phyloP scores from a whole-genome alignment of 2,329 filamentous ascomycete genomes.

The Tolypocladium amazonense region DNA sequence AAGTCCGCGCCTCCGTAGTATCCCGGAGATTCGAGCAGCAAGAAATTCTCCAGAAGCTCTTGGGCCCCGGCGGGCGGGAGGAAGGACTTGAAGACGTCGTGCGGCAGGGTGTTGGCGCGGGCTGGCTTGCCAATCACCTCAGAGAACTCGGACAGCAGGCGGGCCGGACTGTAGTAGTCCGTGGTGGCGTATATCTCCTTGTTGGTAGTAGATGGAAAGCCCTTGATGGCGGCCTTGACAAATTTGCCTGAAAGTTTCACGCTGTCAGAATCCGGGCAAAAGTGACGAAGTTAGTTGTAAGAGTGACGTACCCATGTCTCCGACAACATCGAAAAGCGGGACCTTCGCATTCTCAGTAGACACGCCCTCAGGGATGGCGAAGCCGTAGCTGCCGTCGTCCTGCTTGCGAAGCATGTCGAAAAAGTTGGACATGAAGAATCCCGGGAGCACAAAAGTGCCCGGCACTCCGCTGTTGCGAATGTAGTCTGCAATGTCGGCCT shows the following conservation, averaged over 20 bases:
- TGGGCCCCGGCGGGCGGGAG: conserved; percentile 15
- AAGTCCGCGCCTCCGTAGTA: conserved; percentile 27
- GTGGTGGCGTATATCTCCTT: conserved; percentile 24
- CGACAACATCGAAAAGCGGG: conserved; percentile 25
- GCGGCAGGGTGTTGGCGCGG: conserved; percentile 16
- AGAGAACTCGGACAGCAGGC: conserved; percentile 22
- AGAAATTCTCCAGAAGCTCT: conserved; percentile 31
- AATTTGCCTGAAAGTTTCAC: conserved; percentile 17
- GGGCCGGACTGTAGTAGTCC: conserved; percentile 22
- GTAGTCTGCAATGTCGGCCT: conserved; percentile 45
- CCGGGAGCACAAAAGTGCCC: conserved; percentile 40
- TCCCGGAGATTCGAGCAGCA: conserved; percentile 28
- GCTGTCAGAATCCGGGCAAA: neutral
- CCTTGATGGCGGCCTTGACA: conserved; percentile 21
- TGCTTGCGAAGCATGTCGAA: conserved; percentile 15
- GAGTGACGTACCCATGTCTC: conserved; percentile 28
- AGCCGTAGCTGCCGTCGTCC: conserved; percentile 16
- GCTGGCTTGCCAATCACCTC: conserved; percentile 23
- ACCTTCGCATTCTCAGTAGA: conserved; percentile 19
- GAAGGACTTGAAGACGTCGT: conserved; percentile 24
- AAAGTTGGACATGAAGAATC: conserved; percentile 44
- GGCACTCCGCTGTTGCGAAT: conserved; percentile 38
- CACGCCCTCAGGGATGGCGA: conserved; percentile 15
- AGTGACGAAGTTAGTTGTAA: neutral
- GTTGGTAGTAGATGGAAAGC: conserved; percentile 13